Percentiles rank a stretch among this genome's conserved stretches.
Conservation (phyloP, 805 yeast genomes). For the Martiniozyma abietophila region DNA sequence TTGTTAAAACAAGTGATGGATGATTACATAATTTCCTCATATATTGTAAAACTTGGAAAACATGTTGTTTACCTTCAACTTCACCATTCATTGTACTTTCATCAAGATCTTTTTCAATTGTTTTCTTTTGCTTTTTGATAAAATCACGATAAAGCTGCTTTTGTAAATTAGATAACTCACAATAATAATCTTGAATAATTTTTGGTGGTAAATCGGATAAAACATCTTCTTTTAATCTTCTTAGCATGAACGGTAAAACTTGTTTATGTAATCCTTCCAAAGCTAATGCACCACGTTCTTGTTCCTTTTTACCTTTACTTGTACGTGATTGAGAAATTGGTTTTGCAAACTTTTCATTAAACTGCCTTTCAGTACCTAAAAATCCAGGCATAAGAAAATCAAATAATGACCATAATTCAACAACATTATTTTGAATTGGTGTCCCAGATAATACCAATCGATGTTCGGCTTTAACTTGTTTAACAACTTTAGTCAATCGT, state of each 20-base stretch:
- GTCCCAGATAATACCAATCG: constrained; percentile 90
- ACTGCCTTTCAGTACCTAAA: constrained; percentile 86
- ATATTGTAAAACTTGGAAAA: constrained; percentile 94
- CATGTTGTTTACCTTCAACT: constrained; percentile 63
- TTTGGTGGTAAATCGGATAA: constrained; percentile 95
- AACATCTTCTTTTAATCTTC: constrained; percentile 94
- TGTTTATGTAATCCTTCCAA: constrained; percentile 94
- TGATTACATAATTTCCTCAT: constrained; percentile 97
- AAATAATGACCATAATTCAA: constrained; percentile 95
- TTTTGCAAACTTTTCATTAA: constrained; percentile 92
- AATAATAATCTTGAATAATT: constrained; percentile 95
- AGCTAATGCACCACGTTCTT: constrained; percentile 94
- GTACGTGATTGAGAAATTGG: constrained; percentile 93
- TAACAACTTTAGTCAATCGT: constrained; percentile 82
- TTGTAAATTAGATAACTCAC: constrained; percentile 89
- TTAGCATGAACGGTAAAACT: constrained; percentile 89
- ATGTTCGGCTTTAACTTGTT: constrained; percentile 75
- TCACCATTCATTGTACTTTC: constrained; percentile 18
- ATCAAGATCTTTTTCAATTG: constrained; percentile 57
- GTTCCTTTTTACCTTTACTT: constrained; percentile 85
- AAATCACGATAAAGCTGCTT: constrained; percentile 82
- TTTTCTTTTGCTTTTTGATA: constrained; percentile 70
- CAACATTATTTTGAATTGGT: constrained; percentile 94
- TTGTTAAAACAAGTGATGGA: constrained; percentile 80
- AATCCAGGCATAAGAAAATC: constrained; percentile 99